A percentile compares a stretch with the other conserved stretches of the same genome.
Conservation (phyloP, 139 green algal genomes). For the Chlamydomonas sp. region DNA sequence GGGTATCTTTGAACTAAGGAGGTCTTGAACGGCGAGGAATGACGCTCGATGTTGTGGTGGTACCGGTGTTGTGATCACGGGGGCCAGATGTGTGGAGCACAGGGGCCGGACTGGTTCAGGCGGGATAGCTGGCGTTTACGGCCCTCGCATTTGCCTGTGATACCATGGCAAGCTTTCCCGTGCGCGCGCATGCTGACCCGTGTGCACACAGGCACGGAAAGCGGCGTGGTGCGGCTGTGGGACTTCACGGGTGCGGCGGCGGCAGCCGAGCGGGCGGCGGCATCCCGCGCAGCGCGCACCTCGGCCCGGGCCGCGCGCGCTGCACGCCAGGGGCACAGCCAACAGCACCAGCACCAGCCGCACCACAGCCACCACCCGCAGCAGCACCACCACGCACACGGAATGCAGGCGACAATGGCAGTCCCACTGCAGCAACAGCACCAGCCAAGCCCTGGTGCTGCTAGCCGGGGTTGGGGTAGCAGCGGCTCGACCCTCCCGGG, state of each 20-base stretch:
- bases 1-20: too few species aligned
- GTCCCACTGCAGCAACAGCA: neutral
- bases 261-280: conserved; percentile 41
- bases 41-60: too few species aligned
- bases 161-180: too few species aligned
- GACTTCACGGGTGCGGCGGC: conserved; percentile 56
- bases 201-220: conserved; percentile 36
- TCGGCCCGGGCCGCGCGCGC: neutral
- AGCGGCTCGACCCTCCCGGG: neutral
- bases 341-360: neutral
- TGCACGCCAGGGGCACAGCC: neutral
- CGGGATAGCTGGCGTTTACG: too few species aligned
- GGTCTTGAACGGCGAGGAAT: too few species aligned
- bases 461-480: neutral
- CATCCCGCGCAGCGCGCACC: conserved; percentile 31
- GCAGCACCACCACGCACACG: neutral
- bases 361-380: neutral
- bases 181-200: neutral
- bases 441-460: neutral
- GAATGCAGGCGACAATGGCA: neutral
- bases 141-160: too few species aligned
- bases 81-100: too few species aligned
- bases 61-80: too few species aligned
- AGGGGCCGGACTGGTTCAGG: too few species aligned
- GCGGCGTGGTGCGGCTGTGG: conserved; percentile 44